A percentile compares a stretch with the other conserved stretches of the same genome.
Conservation (phyloP, 768 basidiomycete species). For the Auricularia cornea region DNA sequence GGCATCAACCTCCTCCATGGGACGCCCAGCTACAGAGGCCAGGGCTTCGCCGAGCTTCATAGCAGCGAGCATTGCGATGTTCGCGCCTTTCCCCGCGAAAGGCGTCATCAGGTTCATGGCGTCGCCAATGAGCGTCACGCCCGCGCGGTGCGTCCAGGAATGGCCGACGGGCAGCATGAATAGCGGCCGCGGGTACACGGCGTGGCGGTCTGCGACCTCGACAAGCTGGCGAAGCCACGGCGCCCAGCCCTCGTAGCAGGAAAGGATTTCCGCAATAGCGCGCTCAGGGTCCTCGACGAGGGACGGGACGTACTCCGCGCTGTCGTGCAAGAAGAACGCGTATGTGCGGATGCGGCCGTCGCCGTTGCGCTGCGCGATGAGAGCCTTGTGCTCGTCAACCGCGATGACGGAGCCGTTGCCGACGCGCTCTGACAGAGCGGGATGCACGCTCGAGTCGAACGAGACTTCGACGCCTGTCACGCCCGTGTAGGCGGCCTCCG, state of each 20-base stretch:
- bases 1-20: too few relatives aligned
- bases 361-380: conserved; percentile 18
- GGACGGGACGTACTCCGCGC: background rate
- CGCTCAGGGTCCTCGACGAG: conserved; percentile 3
- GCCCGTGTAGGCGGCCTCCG: conserved; percentile 14
- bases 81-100: conserved; percentile 22
- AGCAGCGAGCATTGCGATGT: conserved; percentile 10
- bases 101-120: conserved; percentile 22
- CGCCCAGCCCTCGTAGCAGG: conserved; percentile 12
- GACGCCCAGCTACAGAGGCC: too few relatives aligned
- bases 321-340: background rate
- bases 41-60: too few relatives aligned
- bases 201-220: conserved; percentile 11
- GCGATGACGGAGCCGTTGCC: conserved; percentile 9
- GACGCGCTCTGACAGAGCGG: conserved; percentile 4
- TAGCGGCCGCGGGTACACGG: conserved; percentile 2
- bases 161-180: conserved; percentile 6
- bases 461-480: conserved; percentile 14
- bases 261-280: conserved; percentile 4
- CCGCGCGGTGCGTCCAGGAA: conserved; percentile 3
- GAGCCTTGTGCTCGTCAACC: conserved; percentile 10
- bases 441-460: conserved; percentile 9
- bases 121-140: conserved; percentile 16
- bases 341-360: conserved; percentile 15
- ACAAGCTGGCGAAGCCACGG: conserved; percentile 9